Base-by-base conservation (phyloP, 257 asterid species). In the Penstemon eatonii region DNA sequence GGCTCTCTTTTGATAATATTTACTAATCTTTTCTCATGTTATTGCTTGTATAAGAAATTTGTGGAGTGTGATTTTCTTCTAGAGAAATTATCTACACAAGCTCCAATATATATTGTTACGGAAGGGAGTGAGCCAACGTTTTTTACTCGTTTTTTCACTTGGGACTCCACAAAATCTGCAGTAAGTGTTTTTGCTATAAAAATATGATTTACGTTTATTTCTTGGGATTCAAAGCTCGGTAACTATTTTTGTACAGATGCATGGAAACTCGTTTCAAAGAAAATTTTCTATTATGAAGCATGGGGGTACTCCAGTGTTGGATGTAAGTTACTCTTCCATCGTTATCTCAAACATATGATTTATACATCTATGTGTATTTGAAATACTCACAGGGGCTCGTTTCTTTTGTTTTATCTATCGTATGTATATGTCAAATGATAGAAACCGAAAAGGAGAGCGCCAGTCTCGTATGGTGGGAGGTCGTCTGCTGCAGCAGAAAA, bases 41-140 rank as follows among this genome's bases (percentile, higher is more conserved):
- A 38, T 79, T 73, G 10, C 53, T 71, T 70, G n/a, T 41, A 19
- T 69, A 93, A 95, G 99, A 88, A 86, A 86, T 95, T 86, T 76
- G 73, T 94, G 83, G 96, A 89, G 78, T 82, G 50, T 36, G 99
- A 91, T 84, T 87, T 86, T 78, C 91, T 89, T 73, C 90, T 84
- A n/a, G 96, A 94, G 86, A 91, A 88, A 60, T 73, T 91, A 71
- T 86, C 94, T 65, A 86, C 38, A 66, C 83, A 85, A 65, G 82
- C 95, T 75, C 96, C 98, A 44, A 70, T 89, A 59, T 91, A 87
- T 82, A 60, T 88, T 69, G 91, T 91, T 58, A 84, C 74, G 81
- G 99, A 94, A 83, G 98, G 96, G 72, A 86, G 87, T 47, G 99
- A 94, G 74, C 98, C 98, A 4, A 55, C 89, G 19, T 91, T 89